phyloP scores from a whole-genome alignment of 1,284 basidiomycete species.

The Tilletia caries region DNA sequence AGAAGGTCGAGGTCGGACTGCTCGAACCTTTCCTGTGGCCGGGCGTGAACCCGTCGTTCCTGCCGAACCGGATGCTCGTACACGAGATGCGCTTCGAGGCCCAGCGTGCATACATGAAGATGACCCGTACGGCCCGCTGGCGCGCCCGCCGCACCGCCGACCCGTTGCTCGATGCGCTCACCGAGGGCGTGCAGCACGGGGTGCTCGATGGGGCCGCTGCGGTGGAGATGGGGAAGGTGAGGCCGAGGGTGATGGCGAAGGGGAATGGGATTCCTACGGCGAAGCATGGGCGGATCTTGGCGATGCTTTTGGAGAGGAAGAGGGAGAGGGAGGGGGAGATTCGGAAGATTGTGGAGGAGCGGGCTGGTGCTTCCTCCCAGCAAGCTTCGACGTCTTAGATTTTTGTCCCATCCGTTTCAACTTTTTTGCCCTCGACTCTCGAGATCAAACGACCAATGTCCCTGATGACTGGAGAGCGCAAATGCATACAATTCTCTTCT shows the following conservation, averaged over 20 bases:
- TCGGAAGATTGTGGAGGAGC: constrained; percentile 6
- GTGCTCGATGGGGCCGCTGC: neutral
- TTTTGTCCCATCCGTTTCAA: too few relatives aligned
- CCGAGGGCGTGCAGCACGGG: constrained; percentile 3
- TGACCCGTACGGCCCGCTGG: constrained; percentile 43
- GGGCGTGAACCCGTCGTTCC: constrained; percentile 36
- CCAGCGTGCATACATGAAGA: constrained; percentile 35
- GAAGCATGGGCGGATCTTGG: constrained; percentile 10
- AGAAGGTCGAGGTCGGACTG: constrained; percentile 51
- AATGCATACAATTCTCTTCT: too few relatives aligned
- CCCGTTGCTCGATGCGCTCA: neutral
- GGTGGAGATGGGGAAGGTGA: too few relatives aligned
- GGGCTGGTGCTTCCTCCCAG: neutral
- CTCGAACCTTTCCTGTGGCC: constrained; percentile 52
- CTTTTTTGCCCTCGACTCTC: too few relatives aligned
- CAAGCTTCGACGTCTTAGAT: too few relatives aligned
- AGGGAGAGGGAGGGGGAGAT: constrained; percentile 6
- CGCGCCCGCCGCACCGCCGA: constrained; percentile 17
- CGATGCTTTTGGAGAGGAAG: constrained; percentile 4
- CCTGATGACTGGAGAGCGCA: too few relatives aligned
- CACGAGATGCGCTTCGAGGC: constrained; percentile 41
- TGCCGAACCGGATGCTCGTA: constrained; percentile 30
- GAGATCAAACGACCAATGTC: too few relatives aligned
- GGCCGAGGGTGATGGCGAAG: neutral
- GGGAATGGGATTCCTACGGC: constrained; percentile 13